phyloP scores from a whole-genome alignment of 345 rosid genomes.

The Cardamine occulta region DNA sequence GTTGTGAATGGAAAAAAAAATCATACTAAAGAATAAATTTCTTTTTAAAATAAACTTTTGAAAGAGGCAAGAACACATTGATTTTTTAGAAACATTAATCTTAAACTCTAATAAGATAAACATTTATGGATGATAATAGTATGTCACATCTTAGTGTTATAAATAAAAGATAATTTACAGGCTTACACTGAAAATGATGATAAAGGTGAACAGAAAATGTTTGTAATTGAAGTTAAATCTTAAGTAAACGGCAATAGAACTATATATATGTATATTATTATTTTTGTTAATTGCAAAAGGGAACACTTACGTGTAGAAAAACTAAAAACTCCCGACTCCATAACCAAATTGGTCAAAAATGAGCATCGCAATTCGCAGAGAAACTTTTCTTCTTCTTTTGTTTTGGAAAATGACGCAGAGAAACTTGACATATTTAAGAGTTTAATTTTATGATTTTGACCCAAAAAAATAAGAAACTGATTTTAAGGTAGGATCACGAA shows the following conservation, averaged over 20 bases:
- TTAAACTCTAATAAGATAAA: not conserved
- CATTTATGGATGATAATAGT: not conserved
- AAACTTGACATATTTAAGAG: not conserved
- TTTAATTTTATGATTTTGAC: not conserved
- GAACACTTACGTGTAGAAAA: not conserved
- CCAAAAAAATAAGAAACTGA: not conserved
- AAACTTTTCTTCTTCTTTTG: not conserved
- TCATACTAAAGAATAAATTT: not conserved
- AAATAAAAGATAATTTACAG: not conserved
- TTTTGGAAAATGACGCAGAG: not conserved
- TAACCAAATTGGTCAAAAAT: slow-evolving; percentile 11
- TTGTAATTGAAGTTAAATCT: not conserved
- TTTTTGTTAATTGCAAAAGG: not conserved
- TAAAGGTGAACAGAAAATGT: not conserved
- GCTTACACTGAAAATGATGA: not conserved
- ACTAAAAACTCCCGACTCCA: not conserved
- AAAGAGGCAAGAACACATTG: not conserved
- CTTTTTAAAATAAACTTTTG: not conserved
- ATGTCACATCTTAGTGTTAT: not conserved
- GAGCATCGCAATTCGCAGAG: not conserved
- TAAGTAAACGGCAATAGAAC: not conserved
- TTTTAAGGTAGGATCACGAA: not conserved
- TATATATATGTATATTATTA: too few relatives aligned
- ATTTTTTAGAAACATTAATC: not conserved
- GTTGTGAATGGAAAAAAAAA: not conserved